Conservation (phyloP, 2,329 filamentous ascomycete species). For the Neodidymelliopsis sp. region DNA sequence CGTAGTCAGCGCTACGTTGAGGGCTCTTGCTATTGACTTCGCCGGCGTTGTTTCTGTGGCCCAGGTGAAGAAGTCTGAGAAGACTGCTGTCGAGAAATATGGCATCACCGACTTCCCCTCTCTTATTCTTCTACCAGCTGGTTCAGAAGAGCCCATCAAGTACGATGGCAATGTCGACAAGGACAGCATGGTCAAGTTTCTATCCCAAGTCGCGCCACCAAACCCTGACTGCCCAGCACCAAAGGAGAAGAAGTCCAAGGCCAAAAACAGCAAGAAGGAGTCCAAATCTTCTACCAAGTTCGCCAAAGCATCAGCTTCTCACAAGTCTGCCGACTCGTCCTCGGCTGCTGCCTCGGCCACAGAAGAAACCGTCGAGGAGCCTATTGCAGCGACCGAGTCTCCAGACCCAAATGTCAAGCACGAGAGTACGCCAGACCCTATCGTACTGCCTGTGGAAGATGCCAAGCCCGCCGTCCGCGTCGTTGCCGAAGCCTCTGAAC, state of each 20-base stretch:
- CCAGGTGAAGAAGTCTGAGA: constrained; percentile 85
- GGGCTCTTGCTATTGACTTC: constrained; percentile 89
- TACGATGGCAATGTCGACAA: constrained; percentile 90
- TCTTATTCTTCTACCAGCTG: constrained; percentile 78
- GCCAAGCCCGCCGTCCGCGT: constrained; percentile 68
- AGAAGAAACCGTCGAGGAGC: constrained; percentile 58
- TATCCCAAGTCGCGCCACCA: constrained; percentile 78
- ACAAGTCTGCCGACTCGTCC: constrained; percentile 58
- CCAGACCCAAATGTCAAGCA: constrained; percentile 58
- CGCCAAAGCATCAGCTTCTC: constrained; percentile 59
- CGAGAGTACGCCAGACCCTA: constrained; percentile 55
- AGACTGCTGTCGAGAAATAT: constrained; percentile 73
- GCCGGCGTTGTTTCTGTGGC: constrained; percentile 79
- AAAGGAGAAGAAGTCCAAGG: constrained; percentile 54
- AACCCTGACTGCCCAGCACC: constrained; percentile 76
- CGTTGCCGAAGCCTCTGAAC: constrained; percentile 68
- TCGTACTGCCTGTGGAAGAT: constrained; percentile 60
- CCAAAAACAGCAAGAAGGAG: constrained; percentile 55
- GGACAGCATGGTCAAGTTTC: constrained; percentile 79
- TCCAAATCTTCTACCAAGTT: constrained; percentile 58
- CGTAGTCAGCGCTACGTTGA: constrained; percentile 80
- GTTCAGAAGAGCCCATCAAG: constrained; percentile 70
- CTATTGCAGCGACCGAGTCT: constrained; percentile 60
- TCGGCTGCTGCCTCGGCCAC: constrained; percentile 58
- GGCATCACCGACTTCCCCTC: constrained; percentile 80